phyloP scores from a whole-genome alignment of 768 basidiomycete genomes.

The Boletus huronensis region DNA sequence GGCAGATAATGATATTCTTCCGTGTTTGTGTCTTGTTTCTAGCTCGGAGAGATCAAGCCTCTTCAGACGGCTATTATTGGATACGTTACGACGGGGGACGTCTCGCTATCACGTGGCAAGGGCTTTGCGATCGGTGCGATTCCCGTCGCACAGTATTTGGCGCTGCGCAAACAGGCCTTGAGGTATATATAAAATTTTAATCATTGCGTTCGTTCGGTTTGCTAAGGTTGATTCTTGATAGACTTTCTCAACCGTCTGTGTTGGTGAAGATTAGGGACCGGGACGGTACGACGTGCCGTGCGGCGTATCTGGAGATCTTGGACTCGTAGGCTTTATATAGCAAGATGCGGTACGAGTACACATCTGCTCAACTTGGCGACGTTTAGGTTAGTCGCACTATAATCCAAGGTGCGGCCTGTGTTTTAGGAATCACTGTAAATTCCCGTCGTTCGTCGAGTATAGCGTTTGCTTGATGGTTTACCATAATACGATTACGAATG shows the following conservation, averaged over 20 bases:
- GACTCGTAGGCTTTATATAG: constrained; percentile 15
- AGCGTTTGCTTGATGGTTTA: background rate
- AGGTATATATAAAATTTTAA: constrained; percentile 24
- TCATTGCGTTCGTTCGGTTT: background rate
- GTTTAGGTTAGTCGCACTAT: too few relatives aligned
- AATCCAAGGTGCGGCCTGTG: background rate
- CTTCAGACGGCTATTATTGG: constrained; percentile 58
- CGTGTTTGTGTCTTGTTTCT: background rate
- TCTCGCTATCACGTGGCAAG: constrained; percentile 72
- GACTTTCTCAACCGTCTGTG: constrained; percentile 30
- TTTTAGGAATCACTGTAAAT: background rate
- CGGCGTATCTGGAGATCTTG: constrained; percentile 43
- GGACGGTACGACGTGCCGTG: constrained; percentile 51
- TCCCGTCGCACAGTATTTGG: constrained; percentile 49
- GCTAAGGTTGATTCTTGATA: background rate
- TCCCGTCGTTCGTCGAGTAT: background rate
- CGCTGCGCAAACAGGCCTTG: constrained; percentile 48
- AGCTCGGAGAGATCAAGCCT: constrained; percentile 48
- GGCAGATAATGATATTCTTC: background rate
- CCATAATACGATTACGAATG: background rate
- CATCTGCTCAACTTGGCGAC: too few relatives aligned
- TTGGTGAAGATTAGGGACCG: constrained; percentile 66
- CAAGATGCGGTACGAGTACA: background rate
- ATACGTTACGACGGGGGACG: constrained; percentile 80
- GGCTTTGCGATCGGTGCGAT: constrained; percentile 79